Evolutionary conservation across 176 grass and related monocot species (phyloP).

Genomic region (Aegilops umbellulata): DNA sequence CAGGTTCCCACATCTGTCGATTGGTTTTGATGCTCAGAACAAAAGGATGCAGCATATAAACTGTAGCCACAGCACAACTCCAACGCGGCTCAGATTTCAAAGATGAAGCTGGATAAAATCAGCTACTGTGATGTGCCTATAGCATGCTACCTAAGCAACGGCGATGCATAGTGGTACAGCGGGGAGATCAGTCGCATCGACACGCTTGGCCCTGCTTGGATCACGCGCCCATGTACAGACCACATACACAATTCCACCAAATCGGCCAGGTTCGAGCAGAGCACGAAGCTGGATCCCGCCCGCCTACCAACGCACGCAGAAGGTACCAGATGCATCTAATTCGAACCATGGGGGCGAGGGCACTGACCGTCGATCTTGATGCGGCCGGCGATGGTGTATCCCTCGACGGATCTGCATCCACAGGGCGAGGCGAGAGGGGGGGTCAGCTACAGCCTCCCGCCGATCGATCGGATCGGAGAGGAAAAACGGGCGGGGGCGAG

Average conservation of each 20-base stretch:
- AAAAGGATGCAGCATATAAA: neutral
- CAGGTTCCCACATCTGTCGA: neutral
- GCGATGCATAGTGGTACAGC: too few species aligned
- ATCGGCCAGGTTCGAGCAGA: neutral
- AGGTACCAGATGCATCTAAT: neutral
- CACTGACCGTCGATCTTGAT: constrained; percentile 76
- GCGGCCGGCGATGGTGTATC: constrained; percentile 73
- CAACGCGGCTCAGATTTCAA: neutral
- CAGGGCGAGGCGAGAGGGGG: neutral
- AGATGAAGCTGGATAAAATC: neutral
- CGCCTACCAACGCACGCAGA: too few species aligned
- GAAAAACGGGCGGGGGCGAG: neutral
- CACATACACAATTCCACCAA: neutral
- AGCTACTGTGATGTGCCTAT: neutral
- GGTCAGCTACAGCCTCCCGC: constrained; percentile 11
- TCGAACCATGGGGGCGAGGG: neutral
- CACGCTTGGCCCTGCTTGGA: neutral
- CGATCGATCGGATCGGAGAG: constrained; percentile 9
- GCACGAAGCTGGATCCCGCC: neutral
- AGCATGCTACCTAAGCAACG: neutral
- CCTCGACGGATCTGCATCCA: constrained; percentile 55
- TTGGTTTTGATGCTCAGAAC: neutral
- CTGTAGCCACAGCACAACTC: neutral
- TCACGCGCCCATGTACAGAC: neutral
- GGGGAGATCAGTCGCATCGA: neutral